Conservation (phyloP, 208 protist genomes). For the Trypanosoma mega region DNA sequence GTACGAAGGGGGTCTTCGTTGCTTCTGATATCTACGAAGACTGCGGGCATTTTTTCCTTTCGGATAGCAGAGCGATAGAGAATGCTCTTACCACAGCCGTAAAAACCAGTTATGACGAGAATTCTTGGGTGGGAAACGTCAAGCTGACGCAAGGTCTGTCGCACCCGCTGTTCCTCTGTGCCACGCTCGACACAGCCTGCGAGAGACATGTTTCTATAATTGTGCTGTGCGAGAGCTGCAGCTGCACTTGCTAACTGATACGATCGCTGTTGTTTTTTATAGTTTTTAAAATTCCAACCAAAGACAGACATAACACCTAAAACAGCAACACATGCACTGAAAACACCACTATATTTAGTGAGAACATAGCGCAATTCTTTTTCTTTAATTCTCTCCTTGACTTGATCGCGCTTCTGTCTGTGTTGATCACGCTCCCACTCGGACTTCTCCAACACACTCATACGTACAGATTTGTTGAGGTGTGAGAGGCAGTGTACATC, state of each 20-base stretch:
- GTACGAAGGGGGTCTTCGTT: conserved; percentile 71
- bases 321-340: conserved; percentile 81
- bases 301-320: conserved; percentile 83
- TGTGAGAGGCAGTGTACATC: conserved; percentile 74
- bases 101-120: conserved; percentile 66
- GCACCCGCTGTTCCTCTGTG: conserved; percentile 52
- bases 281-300: conserved; percentile 91
- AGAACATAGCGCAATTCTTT: conserved; percentile 79
- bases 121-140: conserved; percentile 70
- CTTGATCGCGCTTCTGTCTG: conserved; percentile 74
- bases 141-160: conserved; percentile 53
- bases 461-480: conserved; percentile 71
- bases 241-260: conserved; percentile 74
- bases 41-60: conserved; percentile 59
- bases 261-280: conserved; percentile 75
- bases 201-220: not conserved
- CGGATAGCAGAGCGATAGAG: conserved; percentile 53
- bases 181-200: conserved; percentile 39
- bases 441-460: conserved; percentile 86
- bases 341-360: conserved; percentile 85
- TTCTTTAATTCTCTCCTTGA: conserved; percentile 86
- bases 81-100: conserved; percentile 76
- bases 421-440: conserved; percentile 90
- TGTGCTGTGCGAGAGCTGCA: conserved; percentile 45
- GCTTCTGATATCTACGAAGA: conserved; percentile 74